These are phyloP conservation scores for Candida ovalis DNA, from an alignment of 805 yeast genomes.

Conservation along the genomic window DNA sequence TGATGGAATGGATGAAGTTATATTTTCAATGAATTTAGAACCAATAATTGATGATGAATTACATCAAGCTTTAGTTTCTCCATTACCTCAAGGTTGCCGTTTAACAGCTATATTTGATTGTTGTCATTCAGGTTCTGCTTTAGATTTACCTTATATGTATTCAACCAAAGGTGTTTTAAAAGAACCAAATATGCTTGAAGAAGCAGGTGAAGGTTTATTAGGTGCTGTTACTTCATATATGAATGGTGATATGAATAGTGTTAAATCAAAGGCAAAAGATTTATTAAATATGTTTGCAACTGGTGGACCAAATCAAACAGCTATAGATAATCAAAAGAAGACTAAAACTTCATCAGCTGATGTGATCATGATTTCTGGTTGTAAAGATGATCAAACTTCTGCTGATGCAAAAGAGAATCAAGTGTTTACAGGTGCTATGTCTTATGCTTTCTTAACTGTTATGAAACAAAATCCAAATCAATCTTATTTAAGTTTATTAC, in stretches of 20 bases:
- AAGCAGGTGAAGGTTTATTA: conserved; percentile 60
- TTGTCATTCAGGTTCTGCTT: conserved; percentile 73
- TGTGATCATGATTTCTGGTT: conserved; percentile 64
- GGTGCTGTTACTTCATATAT: conserved; percentile 52
- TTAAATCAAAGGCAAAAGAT: conserved; percentile 39
- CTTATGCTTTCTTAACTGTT: conserved; percentile 62
- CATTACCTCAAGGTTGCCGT: conserved; percentile 63
- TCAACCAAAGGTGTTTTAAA: conserved; percentile 72
- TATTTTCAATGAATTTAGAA: conserved; percentile 70
- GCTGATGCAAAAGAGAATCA: conserved; percentile 74
- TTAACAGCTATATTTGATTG: conserved; percentile 73
- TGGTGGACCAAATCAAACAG: conserved; percentile 34
- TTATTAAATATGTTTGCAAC: conserved; percentile 38
- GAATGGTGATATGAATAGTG: conserved; percentile 43
- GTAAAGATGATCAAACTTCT: conserved; percentile 70
- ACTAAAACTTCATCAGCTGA: conserved; percentile 66
- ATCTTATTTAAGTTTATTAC: conserved; percentile 55
- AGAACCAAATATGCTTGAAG: conserved; percentile 67
- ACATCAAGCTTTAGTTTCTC: conserved; percentile 58
- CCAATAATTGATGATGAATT: conserved; percentile 60
- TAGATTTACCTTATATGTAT: conserved; percentile 70
- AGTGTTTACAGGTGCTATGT: conserved; percentile 70
- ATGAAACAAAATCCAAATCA: conserved; percentile 54
- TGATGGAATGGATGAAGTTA: conserved; percentile 68
- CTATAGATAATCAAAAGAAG: conserved; percentile 39